These are phyloP conservation scores for Alternaria dauci DNA, from an alignment of 2,329 filamentous ascomycete genomes.

Conservation along the genomic window DNA sequence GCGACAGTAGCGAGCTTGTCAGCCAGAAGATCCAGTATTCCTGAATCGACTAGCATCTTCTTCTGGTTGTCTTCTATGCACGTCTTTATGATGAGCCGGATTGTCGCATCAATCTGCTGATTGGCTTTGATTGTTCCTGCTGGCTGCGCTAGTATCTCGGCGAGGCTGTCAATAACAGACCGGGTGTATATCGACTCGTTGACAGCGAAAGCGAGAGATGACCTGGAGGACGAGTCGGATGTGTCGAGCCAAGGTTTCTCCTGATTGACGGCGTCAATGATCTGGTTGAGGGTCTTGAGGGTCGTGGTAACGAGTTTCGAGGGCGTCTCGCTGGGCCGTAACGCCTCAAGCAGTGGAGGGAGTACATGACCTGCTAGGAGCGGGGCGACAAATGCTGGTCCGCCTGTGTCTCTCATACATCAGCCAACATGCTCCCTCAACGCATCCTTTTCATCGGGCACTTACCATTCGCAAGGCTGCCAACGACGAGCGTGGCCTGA, in stretches of 20 bases:
- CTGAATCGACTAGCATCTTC: conserved; percentile 72
- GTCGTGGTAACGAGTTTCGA: conserved; percentile 75
- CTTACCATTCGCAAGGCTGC: conserved; percentile 84
- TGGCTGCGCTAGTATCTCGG: conserved; percentile 69
- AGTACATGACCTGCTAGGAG: conserved; percentile 73
- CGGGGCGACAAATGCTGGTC: conserved; percentile 78
- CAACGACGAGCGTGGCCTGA: conserved; percentile 84
- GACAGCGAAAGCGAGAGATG: conserved; percentile 54
- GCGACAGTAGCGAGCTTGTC: conserved; percentile 66
- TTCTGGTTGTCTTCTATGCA: conserved; percentile 76
- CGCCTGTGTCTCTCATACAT: conserved; percentile 63
- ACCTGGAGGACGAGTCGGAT: conserved; percentile 63
- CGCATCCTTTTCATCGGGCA: conserved; percentile 7
- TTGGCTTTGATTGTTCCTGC: conserved; percentile 63
- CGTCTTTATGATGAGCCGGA: conserved; percentile 66
- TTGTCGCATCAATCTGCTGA: conserved; percentile 68
- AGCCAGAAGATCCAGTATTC: conserved; percentile 81
- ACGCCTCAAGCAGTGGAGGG: conserved; percentile 72
- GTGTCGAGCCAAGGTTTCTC: conserved; percentile 61
- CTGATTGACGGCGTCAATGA: conserved; percentile 71
- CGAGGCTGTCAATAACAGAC: conserved; percentile 68
- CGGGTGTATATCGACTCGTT: conserved; percentile 66
- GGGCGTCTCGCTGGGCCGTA: conserved; percentile 71
- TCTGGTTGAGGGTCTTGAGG: conserved; percentile 75
- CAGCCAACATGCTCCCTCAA: conserved; percentile 22